Evolutionary conservation across 257 asterid species (phyloP), one percentile per base, ranked within the genome.

Genomic region (Ligustrum vulgare): DNA sequence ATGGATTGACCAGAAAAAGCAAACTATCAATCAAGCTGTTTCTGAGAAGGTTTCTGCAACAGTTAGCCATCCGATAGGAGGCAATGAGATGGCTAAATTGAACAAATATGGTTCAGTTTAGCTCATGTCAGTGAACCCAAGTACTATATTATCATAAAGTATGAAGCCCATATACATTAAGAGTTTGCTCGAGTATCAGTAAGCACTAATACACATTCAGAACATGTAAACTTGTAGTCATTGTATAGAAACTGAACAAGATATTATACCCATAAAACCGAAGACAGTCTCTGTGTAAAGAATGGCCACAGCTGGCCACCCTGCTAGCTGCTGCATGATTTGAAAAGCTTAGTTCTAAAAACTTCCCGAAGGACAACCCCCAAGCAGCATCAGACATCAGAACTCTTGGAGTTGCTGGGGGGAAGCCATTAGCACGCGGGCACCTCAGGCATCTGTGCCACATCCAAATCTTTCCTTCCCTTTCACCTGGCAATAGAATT

Each of bases 261-360:
- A 69, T 36, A 82, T 62, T 79, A 74, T 91, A 94, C 99, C 99
- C 99, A 72, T 92, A 94, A 86, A 94, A 92, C 71, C 99, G 92
- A 80, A 92, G 97, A 82, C 99, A 94, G 81, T 94, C 99, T 84
- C 99, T 83, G 78, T 92, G 99, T 78, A 94, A 81, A 58, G 93
- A 94, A 84, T 94, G 99, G 68, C 99, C 99, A 68, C 99, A 94
- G 88, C 97, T 91, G 18, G 98, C 98, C 75, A 94, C 99, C 90
- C 98, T 92, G 80, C 98, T 94, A n/a, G 98, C 99, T 73, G 98
- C 99, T 32, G 98, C 99, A 82, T 94, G 98, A 83, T 92, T 94
- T 43, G 98, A 94, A 83, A 94, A 94, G 81, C 99, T 94, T 77
- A 94, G 91, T 86, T 94, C 99, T 87, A 94, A 86, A 85, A 94